Evolutionary conservation across 2,329 filamentous ascomycete genomes (phyloP), one percentile per base, ranked within the genome.

Genomic region (Stemphylium beticola): DNA sequence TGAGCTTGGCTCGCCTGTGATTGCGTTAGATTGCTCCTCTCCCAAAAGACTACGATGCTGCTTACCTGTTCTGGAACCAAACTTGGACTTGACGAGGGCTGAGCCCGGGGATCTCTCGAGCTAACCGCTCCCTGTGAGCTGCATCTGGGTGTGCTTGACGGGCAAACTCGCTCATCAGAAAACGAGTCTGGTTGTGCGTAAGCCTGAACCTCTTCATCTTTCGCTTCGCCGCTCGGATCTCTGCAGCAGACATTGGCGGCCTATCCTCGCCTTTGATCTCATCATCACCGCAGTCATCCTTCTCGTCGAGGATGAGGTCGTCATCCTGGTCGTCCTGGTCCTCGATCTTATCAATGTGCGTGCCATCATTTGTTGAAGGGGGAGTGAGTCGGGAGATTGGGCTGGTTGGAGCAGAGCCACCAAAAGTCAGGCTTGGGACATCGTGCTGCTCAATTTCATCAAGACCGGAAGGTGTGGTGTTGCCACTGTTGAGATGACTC

Each of bases 21-120:
- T 20, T 3, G 20, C 37, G 52, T 73, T 53, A 71, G 66, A 48
- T 49, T 41, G 4, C 17, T 20, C 18, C 15, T 15, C 8, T 32
- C 20, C 49, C 12, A 26, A 36, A n/a, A 1, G 18, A 20, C 37
- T 24, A 10, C 36, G 18, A n/a, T 22, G 26, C 33, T 49, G 70
- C 83, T 66, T 83, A 96, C 93, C 93, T 86, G 77, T 98, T 98
- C 77, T 98, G 93, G 77, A 98, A 98, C 93, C 93, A 98, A 44
- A 98, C 93, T 76, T 98, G 93, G 20, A 98, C 93, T 74, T 98
- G 93, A 57, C 93, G 86, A 33, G 93, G 91, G 67, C 91, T 96
- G 43, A 98, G 78, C 0, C 93, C 93, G 29, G 93, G 93, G 40
- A 98, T 97, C 73, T 97, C 92, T 60, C 89, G 83, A 4, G 93